Conservation (phyloP, 2,329 filamentous ascomycete species). For the Sporothrix schenckii region DNA sequence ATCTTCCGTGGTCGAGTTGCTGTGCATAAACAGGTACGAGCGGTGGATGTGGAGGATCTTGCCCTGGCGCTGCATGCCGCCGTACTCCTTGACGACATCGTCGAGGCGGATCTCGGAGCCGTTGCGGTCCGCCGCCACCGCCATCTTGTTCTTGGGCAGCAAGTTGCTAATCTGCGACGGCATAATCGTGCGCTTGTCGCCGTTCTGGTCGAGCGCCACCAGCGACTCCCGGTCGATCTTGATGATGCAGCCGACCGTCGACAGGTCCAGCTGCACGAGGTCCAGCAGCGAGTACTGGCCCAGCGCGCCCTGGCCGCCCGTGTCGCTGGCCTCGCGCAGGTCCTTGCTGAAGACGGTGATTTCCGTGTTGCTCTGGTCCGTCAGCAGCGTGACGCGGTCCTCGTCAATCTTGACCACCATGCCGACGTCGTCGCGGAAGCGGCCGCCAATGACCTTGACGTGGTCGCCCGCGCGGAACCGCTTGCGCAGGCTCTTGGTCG, state of each 20-base stretch:
- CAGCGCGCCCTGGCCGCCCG: slow-evolving; percentile 80
- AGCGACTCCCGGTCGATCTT: slow-evolving; percentile 94
- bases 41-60: slow-evolving; percentile 93
- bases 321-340: slow-evolving; percentile 87
- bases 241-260: slow-evolving; percentile 89
- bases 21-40: slow-evolving; percentile 88
- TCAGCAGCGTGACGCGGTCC: slow-evolving; percentile 89
- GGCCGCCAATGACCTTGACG: slow-evolving; percentile 96
- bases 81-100: slow-evolving; percentile 88
- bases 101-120: slow-evolving; percentile 90
- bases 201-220: slow-evolving; percentile 86
- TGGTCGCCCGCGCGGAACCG: slow-evolving; percentile 92
- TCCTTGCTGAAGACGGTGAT: slow-evolving; percentile 99
- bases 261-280: slow-evolving; percentile 87
- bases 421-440: slow-evolving; percentile 91
- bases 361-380: slow-evolving; percentile 88
- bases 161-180: slow-evolving; percentile 92
- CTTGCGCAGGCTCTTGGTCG: slow-evolving; percentile 88
- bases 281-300: slow-evolving; percentile 92
- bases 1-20: slow-evolving; percentile 80
- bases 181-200: slow-evolving; percentile 77
- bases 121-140: slow-evolving; percentile 88
- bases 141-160: slow-evolving; percentile 77
- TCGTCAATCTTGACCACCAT: slow-evolving; percentile 94
- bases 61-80: slow-evolving; percentile 81